Percentiles rank a stretch among this genome's conserved stretches.
Conservation (phyloP, 1,284 basidiomycete genomes). For the Ceratobasidium sp. region DNA sequence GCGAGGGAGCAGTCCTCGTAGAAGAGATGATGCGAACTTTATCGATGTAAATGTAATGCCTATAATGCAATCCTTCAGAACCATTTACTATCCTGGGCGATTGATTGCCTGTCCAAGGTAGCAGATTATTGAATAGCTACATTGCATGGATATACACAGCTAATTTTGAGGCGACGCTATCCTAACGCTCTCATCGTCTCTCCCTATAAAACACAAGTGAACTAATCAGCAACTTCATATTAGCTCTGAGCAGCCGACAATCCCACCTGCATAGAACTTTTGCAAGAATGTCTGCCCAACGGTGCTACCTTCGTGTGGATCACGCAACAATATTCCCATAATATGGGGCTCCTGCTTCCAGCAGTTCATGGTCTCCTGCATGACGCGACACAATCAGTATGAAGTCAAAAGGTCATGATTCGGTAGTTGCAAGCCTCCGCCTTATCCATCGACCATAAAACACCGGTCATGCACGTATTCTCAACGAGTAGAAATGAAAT, state of each 20-base stretch:
- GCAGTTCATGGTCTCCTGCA: constrained; percentile 77
- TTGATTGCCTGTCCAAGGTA: neutral
- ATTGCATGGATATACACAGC: neutral
- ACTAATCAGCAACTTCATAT: neutral
- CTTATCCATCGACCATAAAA: no score
- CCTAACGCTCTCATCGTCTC: constrained; percentile 41
- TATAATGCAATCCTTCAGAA: constrained; percentile 1
- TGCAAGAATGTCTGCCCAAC: constrained; percentile 71
- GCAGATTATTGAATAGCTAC: neutral
- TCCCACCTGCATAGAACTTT: constrained; percentile 81
- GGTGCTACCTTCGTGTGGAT: constrained; percentile 55
- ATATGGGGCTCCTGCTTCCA: constrained; percentile 89
- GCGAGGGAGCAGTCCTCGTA: neutral
- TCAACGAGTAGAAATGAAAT: constrained; percentile 17
- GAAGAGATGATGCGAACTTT: neutral
- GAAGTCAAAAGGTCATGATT: neutral
- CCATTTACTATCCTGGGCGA: neutral
- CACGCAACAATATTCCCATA: constrained; percentile 66
- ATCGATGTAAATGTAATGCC: constrained; percentile 31
- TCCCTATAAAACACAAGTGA: constrained; percentile 35
- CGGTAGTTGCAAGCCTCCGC: no score
- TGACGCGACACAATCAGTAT: neutral
- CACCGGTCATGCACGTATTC: neutral
- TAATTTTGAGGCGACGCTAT: constrained; percentile 2
- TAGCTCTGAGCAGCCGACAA: neutral